phyloP scores from a whole-genome alignment of 2,329 filamentous ascomycete genomes.

The Cladosporium halotolerans region DNA sequence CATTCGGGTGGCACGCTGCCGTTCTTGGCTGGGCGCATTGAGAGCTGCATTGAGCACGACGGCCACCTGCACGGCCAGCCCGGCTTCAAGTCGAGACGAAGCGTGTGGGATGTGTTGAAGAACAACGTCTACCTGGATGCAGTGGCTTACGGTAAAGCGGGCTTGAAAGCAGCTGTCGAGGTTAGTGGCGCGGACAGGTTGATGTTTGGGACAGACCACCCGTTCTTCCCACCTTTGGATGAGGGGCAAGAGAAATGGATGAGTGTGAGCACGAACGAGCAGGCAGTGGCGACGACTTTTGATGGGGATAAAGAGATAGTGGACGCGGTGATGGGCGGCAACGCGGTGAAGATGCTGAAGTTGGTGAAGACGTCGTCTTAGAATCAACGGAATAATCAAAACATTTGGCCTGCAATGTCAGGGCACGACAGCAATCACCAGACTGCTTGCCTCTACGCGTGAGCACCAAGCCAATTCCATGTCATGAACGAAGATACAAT shows the following conservation, averaged over 20 bases:
- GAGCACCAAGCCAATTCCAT: too few relatives aligned
- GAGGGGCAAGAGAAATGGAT: conserved; percentile 59
- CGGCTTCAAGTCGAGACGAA: conserved; percentile 50
- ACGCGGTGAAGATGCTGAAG: conserved; percentile 50
- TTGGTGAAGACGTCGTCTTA: conserved; percentile 10
- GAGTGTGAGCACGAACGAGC: conserved; percentile 57
- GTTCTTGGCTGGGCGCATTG: conserved; percentile 80
- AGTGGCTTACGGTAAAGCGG: conserved; percentile 73
- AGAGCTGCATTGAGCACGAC: conserved; percentile 81
- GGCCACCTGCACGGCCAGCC: conserved; percentile 63
- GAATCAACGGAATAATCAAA: too few relatives aligned
- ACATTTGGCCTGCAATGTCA: too few relatives aligned
- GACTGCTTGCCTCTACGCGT: too few relatives aligned
- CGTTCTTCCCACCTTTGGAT: conserved; percentile 74
- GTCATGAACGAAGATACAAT: too few relatives aligned
- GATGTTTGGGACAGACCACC: conserved; percentile 75
- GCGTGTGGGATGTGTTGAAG: conserved; percentile 59
- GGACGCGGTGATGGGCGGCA: conserved; percentile 53
- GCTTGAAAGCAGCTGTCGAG: conserved; percentile 63
- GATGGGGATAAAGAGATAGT: conserved; percentile 42
- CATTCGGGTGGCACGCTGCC: conserved; percentile 86
- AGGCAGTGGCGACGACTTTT: conserved; percentile 50
- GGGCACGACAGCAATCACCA: too few relatives aligned
- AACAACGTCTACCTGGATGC: conserved; percentile 84
- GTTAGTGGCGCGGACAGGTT: conserved; percentile 62